A percentile compares a stretch with the other conserved stretches of the same genome.
phyloP scores from a whole-genome alignment of 2,329 filamentous ascomycete species.

The Dactylellina sp. region DNA sequence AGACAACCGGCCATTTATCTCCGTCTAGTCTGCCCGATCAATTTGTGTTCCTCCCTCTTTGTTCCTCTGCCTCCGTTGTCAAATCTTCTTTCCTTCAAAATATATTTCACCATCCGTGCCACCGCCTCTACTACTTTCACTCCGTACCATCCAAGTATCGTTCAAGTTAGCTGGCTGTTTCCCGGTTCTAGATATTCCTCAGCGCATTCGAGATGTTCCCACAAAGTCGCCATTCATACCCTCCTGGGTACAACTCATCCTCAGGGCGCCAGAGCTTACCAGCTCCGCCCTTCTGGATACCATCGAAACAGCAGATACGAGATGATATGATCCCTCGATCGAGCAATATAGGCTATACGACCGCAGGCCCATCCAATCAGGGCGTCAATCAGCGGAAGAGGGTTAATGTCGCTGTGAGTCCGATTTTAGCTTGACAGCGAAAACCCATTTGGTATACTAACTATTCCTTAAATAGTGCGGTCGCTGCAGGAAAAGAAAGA shows the following conservation, averaged over 20 bases:
- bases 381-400: constrained; percentile 61
- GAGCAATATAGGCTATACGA: neutral
- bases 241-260: constrained; percentile 5
- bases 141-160: neutral
- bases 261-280: neutral
- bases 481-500: constrained; percentile 91
- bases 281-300: neutral
- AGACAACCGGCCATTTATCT: neutral
- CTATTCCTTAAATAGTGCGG: constrained; percentile 74
- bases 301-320: neutral
- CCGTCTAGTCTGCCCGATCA: too few species aligned
- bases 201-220: neutral
- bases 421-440: constrained; percentile 35
- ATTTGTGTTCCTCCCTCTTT: neutral
- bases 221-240: constrained; percentile 21
- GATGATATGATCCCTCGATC: neutral
- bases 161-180: too few species aligned
- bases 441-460: neutral
- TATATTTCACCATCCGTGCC: neutral
- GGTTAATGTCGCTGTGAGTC: constrained; percentile 68
- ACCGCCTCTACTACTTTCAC: too few species aligned
- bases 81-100: neutral
- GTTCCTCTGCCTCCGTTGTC: neutral
- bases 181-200: too few species aligned
- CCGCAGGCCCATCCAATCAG: neutral